Evolutionary conservation across 2,329 filamentous ascomycete genomes (phyloP).

Genomic region (Fusarium poae): DNA sequence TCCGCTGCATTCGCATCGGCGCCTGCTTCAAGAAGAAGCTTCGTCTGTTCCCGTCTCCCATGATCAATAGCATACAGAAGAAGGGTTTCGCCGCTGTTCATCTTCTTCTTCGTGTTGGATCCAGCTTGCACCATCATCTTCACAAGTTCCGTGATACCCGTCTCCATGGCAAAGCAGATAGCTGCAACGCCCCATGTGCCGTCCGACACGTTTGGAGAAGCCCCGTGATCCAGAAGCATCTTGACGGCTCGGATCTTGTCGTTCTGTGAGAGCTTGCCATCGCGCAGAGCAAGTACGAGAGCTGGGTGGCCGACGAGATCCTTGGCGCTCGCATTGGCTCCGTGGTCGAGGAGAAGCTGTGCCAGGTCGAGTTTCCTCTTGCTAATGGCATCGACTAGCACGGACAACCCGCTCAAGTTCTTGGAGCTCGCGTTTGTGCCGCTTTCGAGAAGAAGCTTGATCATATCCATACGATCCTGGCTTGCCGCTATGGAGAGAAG

Average conservation of each 20-base stretch:
- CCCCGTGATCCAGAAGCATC: constrained; percentile 53
- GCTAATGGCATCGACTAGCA: constrained; percentile 53
- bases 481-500: constrained; percentile 50
- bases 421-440: constrained; percentile 52
- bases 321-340: constrained; percentile 52
- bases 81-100: constrained; percentile 50
- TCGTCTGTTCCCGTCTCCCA: constrained; percentile 40
- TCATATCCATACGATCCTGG: constrained; percentile 50
- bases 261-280: constrained; percentile 42
- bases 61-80: constrained; percentile 51
- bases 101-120: constrained; percentile 46
- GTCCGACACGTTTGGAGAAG: constrained; percentile 50
- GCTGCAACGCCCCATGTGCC: constrained; percentile 38
- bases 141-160: constrained; percentile 44
- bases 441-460: constrained; percentile 52
- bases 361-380: constrained; percentile 52
- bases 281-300: constrained; percentile 51
- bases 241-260: constrained; percentile 49
- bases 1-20: constrained; percentile 52
- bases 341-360: constrained; percentile 51
- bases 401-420: constrained; percentile 50
- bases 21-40: constrained; percentile 50
- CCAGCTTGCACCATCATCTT: constrained; percentile 50
- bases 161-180: constrained; percentile 48
- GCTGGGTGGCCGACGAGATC: constrained; percentile 52